These are phyloP conservation scores for Phytopythium litorale DNA, from an alignment of 352 stramenopile species.

Conservation along the genomic window DNA sequence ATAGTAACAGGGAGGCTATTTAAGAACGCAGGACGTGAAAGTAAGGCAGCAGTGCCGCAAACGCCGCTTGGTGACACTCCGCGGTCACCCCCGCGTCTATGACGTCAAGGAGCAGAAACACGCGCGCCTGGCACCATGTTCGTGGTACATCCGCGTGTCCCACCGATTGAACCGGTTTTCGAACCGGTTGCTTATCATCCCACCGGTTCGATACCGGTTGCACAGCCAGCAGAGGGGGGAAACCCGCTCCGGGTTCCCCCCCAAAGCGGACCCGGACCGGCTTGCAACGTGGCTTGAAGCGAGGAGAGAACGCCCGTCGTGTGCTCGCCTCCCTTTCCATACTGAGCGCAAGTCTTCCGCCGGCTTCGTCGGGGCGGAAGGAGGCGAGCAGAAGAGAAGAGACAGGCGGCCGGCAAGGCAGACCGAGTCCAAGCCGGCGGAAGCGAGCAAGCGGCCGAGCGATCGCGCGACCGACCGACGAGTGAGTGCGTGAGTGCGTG, in stretches of 20 bases:
- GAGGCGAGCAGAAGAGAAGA: not conserved
- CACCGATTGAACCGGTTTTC: not conserved
- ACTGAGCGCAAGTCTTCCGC: no score
- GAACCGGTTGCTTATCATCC: no score
- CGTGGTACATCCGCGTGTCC: not conserved
- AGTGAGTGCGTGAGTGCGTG: not conserved
- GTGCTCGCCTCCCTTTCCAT: no score
- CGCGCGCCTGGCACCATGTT: not conserved
- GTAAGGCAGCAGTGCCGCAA: not conserved
- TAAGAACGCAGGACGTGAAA: no score
- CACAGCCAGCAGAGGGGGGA: no score
- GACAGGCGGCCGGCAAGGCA: not conserved
- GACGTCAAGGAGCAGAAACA: conserved; percentile 2
- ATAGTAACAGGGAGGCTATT: no score
- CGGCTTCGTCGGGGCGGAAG: not conserved
- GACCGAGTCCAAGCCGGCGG: no score
- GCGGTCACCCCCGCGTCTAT: conserved; percentile 3
- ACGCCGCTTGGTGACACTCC: conserved; percentile 1
- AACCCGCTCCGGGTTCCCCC: no score
- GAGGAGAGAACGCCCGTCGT: no score
- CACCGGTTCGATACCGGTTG: no score
- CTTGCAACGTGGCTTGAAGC: not conserved
- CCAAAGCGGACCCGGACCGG: no score
- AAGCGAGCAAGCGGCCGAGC: not conserved
- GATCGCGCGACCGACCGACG: not conserved